Conservation (phyloP, 2,329 filamentous ascomycete species). For the Aspergillus costaricaensis region DNA sequence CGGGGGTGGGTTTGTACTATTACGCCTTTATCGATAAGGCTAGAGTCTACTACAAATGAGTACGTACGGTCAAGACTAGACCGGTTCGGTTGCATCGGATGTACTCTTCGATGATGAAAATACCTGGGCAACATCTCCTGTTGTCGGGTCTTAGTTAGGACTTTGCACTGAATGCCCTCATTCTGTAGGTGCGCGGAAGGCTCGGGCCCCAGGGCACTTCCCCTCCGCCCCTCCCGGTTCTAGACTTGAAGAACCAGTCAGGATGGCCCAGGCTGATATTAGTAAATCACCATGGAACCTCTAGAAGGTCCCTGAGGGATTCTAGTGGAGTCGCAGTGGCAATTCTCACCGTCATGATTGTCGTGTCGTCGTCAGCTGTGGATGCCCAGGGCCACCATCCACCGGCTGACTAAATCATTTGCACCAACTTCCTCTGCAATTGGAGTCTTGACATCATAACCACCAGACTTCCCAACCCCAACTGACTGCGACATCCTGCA, state of each 20-base stretch:
- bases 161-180: background rate
- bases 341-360: slow-evolving; percentile 3
- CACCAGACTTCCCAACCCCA: background rate
- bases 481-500: background rate
- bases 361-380: slow-evolving; percentile 7
- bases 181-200: background rate
- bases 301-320: slow-evolving; percentile 1
- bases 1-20: slow-evolving; percentile 21
- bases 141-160: too few relatives aligned
- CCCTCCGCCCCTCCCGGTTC: background rate
- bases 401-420: slow-evolving; percentile 5
- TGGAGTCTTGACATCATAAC: slow-evolving; percentile 4
- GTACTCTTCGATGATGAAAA: slow-evolving; percentile 20
- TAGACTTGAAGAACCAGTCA: slow-evolving; percentile 4
- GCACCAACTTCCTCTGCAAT: background rate
- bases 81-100: slow-evolving; percentile 22
- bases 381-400: background rate
- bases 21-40: slow-evolving; percentile 30
- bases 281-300: background rate
- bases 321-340: slow-evolving; percentile 1
- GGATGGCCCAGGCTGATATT: background rate
- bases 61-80: slow-evolving; percentile 12
- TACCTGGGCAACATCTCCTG: background rate
- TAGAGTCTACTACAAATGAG: background rate
- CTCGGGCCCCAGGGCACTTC: background rate